A percentile compares a stretch with the other conserved stretches of the same genome.
phyloP scores from a whole-genome alignment of 179 eudicot species.

The Sideroxylon spinosum region DNA sequence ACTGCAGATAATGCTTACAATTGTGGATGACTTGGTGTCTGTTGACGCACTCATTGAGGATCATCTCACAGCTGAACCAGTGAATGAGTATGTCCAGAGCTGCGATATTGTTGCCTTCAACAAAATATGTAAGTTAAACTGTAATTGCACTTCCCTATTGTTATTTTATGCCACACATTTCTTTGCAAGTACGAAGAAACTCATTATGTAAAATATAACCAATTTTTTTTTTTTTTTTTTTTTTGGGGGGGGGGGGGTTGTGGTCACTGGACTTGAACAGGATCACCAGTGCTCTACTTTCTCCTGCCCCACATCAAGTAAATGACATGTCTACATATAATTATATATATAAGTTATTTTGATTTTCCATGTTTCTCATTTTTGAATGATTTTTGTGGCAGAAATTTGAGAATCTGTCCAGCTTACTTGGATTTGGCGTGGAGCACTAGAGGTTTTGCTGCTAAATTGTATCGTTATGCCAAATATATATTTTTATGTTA shows the following conservation, averaged over 20 bases:
- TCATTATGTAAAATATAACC: too few relatives aligned
- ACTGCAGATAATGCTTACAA: slow-evolving; percentile 74
- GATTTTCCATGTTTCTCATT: neutral
- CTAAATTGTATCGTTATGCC: neutral
- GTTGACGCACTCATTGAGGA: slow-evolving; percentile 74
- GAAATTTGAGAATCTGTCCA: neutral
- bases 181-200: too few relatives aligned
- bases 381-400: neutral
- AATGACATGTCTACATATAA: neutral
- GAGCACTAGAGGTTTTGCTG: neutral
- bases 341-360: too few relatives aligned
- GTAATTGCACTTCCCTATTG: neutral
- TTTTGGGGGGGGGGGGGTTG: too few relatives aligned
- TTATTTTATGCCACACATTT: neutral
- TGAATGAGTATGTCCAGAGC: slow-evolving; percentile 84
- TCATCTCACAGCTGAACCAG: slow-evolving; percentile 60
- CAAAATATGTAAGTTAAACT: slow-evolving; percentile 55
- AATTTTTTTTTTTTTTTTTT: too few relatives aligned
- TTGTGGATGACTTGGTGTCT: slow-evolving; percentile 82
- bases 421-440: neutral
- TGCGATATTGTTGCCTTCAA: slow-evolving; percentile 94
- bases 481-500: neutral
- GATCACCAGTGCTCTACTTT: too few relatives aligned
- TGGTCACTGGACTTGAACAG: too few relatives aligned
- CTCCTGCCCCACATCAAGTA: neutral